Percentiles rank a stretch among this genome's conserved stretches.
Conservation (phyloP, 768 basidiomycete genomes). For the Pisolithus sp. region DNA sequence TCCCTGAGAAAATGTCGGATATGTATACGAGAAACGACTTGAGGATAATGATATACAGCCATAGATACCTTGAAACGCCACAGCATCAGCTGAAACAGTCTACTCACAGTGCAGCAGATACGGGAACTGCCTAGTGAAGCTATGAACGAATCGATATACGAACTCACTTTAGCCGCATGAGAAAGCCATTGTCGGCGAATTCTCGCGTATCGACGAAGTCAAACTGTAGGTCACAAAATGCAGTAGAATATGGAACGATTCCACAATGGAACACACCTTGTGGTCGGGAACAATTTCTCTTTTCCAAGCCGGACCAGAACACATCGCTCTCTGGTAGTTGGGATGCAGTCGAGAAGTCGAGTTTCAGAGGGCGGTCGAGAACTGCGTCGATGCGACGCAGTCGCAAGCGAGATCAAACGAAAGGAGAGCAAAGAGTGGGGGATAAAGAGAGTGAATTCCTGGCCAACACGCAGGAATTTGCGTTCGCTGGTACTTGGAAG, state of each 20-base stretch:
- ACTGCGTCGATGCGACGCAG: conserved; percentile 27
- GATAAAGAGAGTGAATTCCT: conserved; percentile 18
- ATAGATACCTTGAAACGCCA: conserved; percentile 66
- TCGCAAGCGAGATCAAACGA: conserved; percentile 23
- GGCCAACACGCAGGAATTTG: not conserved
- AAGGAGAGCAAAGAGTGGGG: conserved; percentile 16
- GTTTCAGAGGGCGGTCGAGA: conserved; percentile 16
- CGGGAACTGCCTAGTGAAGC: not conserved
- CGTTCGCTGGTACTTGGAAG: not conserved
- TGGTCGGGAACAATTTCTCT: conserved; percentile 96
- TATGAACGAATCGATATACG: not conserved
- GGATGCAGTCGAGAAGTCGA: conserved; percentile 15
- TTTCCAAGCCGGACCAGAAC: conserved; percentile 84
- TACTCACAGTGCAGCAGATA: not conserved
- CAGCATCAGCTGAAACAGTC: conserved; percentile 7
- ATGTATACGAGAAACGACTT: conserved; percentile 96
- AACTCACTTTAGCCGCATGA: conserved; percentile 79
- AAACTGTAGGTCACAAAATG: conserved; percentile 50
- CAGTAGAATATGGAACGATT: not conserved
- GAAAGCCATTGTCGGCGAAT: conserved; percentile 81
- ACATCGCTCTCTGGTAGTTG: conserved; percentile 15
- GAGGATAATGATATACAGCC: conserved; percentile 88
- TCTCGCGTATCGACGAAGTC: conserved; percentile 95
- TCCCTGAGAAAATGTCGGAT: conserved; percentile 95
- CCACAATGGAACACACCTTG: conserved; percentile 55